Evolutionary conservation across 768 basidiomycete genomes (phyloP).

Genomic region (Suillus fuscotomentosus): DNA sequence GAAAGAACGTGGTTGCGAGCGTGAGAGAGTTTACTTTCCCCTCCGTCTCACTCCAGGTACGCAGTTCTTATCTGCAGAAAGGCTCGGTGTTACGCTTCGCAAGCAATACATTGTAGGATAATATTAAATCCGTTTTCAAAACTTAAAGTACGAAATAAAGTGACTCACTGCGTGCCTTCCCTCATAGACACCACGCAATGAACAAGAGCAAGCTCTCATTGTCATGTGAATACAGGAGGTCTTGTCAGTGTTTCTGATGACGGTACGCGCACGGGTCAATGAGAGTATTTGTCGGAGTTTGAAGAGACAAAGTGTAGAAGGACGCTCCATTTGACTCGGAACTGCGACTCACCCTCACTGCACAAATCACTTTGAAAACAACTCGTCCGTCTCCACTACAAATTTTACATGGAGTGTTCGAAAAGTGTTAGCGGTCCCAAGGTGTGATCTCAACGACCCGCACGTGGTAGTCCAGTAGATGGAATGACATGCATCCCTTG

Average conservation of each 20-base stretch:
- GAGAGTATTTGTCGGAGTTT: no score
- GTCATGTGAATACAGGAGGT: no score
- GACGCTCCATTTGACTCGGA: no score
- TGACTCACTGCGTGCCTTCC: neutral
- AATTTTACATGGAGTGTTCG: neutral
- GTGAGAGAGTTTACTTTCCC: no score
- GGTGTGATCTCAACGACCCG: neutral
- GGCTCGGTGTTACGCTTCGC: neutral
- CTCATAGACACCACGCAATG: neutral
- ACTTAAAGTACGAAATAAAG: neutral
- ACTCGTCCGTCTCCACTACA: neutral
- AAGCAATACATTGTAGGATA: neutral
- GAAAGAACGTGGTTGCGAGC: neutral
- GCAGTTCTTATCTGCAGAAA: neutral
- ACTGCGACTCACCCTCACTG: neutral
- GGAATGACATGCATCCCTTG: neutral
- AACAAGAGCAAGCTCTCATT: neutral
- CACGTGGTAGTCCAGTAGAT: neutral
- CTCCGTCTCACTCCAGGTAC: neutral
- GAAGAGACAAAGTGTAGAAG: no score
- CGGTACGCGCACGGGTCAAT: no score
- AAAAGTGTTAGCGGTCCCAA: neutral
- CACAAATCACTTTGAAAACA: neutral
- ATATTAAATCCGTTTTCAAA: neutral
- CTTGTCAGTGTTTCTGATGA: no score